Percentiles rank a stretch among this genome's conserved stretches.
These are phyloP conservation scores for Globisporangium camurandrum DNA, from an alignment of 352 stramenopile genomes.

Conservation along the genomic window DNA sequence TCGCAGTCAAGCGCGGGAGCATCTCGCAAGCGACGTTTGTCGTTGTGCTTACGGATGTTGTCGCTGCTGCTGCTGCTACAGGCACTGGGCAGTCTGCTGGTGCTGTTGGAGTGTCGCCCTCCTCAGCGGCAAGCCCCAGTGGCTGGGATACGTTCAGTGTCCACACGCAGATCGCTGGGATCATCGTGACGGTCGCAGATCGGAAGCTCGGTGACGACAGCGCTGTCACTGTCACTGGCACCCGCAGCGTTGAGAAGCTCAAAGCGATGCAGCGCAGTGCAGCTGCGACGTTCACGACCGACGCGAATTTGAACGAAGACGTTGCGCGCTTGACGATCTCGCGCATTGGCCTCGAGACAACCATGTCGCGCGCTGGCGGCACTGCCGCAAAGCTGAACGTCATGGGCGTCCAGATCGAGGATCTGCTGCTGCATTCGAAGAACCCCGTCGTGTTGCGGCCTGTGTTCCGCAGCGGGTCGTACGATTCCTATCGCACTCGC, in stretches of 20 bases:
- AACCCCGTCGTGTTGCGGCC: constrained; percentile 61
- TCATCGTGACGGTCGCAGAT: constrained; percentile 67
- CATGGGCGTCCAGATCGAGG: constrained; percentile 69
- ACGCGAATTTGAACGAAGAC: constrained; percentile 21
- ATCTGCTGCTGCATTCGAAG: constrained; percentile 55
- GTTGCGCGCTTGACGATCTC: constrained; percentile 66
- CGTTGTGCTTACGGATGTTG: constrained; percentile 46
- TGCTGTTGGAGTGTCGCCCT: no score
- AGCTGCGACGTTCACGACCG: neutral
- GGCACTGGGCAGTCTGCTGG: no score
- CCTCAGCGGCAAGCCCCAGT: neutral
- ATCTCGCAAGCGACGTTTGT: constrained; percentile 70
- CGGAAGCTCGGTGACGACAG: constrained; percentile 27
- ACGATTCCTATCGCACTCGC: constrained; percentile 10
- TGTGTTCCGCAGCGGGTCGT: constrained; percentile 18
- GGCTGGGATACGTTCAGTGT: constrained; percentile 59
- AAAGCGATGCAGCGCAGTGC: neutral
- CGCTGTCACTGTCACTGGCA: constrained; percentile 1
- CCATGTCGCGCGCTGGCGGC: constrained; percentile 24
- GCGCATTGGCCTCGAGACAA: constrained; percentile 49
- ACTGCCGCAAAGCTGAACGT: constrained; percentile 58
- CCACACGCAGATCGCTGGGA: constrained; percentile 57
- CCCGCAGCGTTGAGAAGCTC: constrained; percentile 6
- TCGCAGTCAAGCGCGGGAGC: constrained; percentile 63
- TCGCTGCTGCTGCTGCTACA: neutral